Evolutionary conservation across 805 yeast species (phyloP), one percentile per base, ranked within the genome.

Genomic region (Kuraishia ogatae): DNA sequence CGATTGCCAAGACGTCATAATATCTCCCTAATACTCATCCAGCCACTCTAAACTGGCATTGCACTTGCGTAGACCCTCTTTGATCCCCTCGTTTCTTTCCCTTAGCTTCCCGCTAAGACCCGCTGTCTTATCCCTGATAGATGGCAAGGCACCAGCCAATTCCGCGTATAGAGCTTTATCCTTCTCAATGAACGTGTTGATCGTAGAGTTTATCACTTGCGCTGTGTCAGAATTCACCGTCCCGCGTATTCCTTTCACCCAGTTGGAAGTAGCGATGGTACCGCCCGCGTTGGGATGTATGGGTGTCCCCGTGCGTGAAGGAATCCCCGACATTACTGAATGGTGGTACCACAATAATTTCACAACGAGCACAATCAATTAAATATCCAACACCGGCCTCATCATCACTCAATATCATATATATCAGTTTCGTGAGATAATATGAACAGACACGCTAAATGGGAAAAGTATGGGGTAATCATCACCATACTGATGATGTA

Each of bases 31-130:
- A 17, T 24, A 22, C 5, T 52, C 53, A 13, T 52, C 39, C 22
- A 52, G 11, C 53, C 53, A 52, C 22, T 22, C 50, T 4, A 24
- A 13, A 24, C 46, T 21, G 20, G 46, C 50, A 21, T 43, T 52
- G 43, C 53, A 52, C 23, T 46, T 52, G 26, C 22, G 39, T 10
- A 52, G 50, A 23, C 20, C 21, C 22, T 17, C 50, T 17, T 21
- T n/a, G 7, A 35, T 20, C 2, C 35, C 26, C 39, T 28, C 39
- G 53, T 52, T 52, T 39, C 53, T 21, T 50, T 39, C 53, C 13
- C 20, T 29, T 11, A 52, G 50, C 49, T n/a, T 24, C 39, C 22
- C 48, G 17, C 49, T 23, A 2, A 52, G 39, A 13, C 43, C 53
- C 5, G 19, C 28, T 4, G 50, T 13, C n/a, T 43, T 22, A 15